A percentile compares a stretch with the other conserved stretches of the same genome.
Conservation (phyloP, 495 filamentous ascomycete genomes). For the Talaromyces borbonicus region DNA sequence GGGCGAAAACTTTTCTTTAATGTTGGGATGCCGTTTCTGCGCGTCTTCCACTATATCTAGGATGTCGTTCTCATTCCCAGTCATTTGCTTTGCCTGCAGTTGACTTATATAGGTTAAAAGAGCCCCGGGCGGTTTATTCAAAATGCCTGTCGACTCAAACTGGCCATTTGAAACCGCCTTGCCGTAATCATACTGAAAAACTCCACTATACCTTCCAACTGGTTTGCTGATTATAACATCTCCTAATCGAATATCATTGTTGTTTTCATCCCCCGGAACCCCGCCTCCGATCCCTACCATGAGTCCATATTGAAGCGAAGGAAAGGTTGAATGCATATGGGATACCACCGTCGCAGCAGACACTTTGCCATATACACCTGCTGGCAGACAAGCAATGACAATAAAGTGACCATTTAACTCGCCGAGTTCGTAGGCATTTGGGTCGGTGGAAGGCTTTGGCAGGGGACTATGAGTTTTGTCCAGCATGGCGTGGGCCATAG, state of each 20-base stretch:
- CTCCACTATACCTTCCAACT: slow-evolving; percentile 5
- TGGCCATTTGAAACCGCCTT: slow-evolving; percentile 1
- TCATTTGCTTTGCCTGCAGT: slow-evolving; percentile 12
- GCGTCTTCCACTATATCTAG: slow-evolving; percentile 4
- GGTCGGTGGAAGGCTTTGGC: slow-evolving; percentile 17
- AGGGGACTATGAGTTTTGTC: slow-evolving; percentile 24
- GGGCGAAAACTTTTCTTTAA: slow-evolving; percentile 9
- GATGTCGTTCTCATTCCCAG: not conserved
- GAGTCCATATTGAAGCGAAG: slow-evolving; percentile 21
- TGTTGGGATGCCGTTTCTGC: slow-evolving; percentile 7
- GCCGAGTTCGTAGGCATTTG: slow-evolving; percentile 24
- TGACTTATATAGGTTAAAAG: slow-evolving; percentile 13
- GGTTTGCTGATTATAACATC: slow-evolving; percentile 30
- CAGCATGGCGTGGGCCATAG: slow-evolving; percentile 28
- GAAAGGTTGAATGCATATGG: slow-evolving; percentile 24
- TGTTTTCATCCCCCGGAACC: slow-evolving; percentile 19
- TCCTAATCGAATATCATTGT: slow-evolving; percentile 31
- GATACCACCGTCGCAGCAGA: slow-evolving; percentile 22
- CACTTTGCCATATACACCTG: slow-evolving; percentile 15
- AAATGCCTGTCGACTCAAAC: slow-evolving; percentile 13
- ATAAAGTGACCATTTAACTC: slow-evolving; percentile 22
- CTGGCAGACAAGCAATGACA: slow-evolving; percentile 21
- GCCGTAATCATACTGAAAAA: slow-evolving; percentile 12
- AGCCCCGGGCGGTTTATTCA: slow-evolving; percentile 15
- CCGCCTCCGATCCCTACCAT: slow-evolving; percentile 40